These are phyloP conservation scores for Neoboletus magnificus DNA, from an alignment of 768 basidiomycete species.

Conservation along the genomic window DNA sequence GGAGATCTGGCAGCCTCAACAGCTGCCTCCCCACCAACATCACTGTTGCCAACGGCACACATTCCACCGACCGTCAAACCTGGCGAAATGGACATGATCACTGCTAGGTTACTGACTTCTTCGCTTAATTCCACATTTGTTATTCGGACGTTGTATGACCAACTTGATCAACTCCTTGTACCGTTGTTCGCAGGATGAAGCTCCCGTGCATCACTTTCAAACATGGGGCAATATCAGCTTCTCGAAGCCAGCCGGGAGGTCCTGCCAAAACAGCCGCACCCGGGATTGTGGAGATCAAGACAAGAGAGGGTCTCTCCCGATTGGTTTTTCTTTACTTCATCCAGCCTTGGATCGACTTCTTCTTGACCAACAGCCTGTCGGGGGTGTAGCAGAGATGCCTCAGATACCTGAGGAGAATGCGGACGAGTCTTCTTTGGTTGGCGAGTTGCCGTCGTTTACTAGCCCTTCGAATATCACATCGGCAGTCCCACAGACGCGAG, in stretches of 20 bases:
- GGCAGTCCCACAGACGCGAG: background rate
- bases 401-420: background rate
- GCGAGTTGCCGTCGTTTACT: no score
- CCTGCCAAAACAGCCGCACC: no score
- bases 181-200: background rate
- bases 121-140: background rate
- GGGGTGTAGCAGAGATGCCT: background rate
- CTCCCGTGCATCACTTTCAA: background rate
- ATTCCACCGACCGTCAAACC: background rate
- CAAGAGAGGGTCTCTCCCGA: background rate
- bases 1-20: background rate
- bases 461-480: background rate
- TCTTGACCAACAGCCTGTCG: background rate
- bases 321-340: background rate
- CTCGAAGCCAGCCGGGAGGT: background rate
- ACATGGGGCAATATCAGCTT: background rate
- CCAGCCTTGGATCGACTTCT: background rate
- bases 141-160: background rate
- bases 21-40: background rate
- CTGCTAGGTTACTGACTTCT: background rate
- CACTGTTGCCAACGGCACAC: background rate
- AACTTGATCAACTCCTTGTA: background rate
- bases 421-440: background rate
- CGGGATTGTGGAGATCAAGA: background rate
- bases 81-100: background rate